Evolutionary conservation across 176 grass and related monocot species (phyloP), one percentile per base, ranked within the genome.

Genomic region (Tuctoria greenei): DNA sequence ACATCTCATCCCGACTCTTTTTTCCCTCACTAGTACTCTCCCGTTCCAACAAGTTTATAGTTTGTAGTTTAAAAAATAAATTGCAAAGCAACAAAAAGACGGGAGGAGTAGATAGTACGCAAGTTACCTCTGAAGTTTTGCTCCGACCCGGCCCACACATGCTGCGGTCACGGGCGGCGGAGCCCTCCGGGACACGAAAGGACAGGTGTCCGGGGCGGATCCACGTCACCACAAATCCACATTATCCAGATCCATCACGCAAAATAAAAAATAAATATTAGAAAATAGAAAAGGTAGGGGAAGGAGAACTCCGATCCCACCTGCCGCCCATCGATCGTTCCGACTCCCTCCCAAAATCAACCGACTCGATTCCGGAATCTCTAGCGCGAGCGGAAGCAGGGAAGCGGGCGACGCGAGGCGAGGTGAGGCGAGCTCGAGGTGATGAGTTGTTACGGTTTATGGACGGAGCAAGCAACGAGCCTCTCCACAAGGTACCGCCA

Each of bases 391-490:
- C 7, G 61, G 67, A 54, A 18, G 54, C 4, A 37, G 77, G 65
- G 59, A n/a, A 18, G 18, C 66, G 31, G 14, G 77, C 57, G 59
- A n/a, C 13, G 18, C 66, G 31, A 10, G 41, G 74, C 61, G 68
- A 25, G 20, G 61, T 42, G 43, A 61, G 41, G 69, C 36, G 69
- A 63, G 63, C 75, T 40, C 34, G 86, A 45, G 75, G 75, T 79
- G 86, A 83, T 88, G 86, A 88, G 10, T 78, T 88, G 69, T 83
- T 79, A 79, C 80, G 55, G 69, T 79, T 72, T 27, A 88, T 88
- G 86, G 86, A 79, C 80, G 80, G 75, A 83, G 55, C 86, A 83
- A 88, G 55, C 80, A 46, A 79, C 63, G 76, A 88, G 80, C 80
- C 69, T 79, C 68, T 65, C 74, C 75, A 56, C 69, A 83, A 83